Conservation (phyloP, 352 stramenopile species). For the Pythium insidiosum region DNA sequence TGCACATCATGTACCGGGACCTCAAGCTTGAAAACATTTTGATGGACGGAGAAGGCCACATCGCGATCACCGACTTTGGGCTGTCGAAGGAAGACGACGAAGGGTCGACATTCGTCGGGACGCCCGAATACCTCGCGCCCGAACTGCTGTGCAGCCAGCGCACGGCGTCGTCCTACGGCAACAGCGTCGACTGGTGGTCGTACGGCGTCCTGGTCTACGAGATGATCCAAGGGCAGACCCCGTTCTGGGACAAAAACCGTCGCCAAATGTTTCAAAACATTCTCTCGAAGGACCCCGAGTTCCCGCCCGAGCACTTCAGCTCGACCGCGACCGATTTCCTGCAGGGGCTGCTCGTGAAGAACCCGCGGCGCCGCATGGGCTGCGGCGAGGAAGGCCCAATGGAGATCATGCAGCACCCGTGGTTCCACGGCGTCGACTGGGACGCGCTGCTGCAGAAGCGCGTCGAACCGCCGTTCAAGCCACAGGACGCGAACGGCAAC, state of each 20-base stretch:
- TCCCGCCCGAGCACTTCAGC: conserved; percentile 55
- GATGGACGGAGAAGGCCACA: conserved; percentile 77
- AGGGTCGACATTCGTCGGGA: conserved; percentile 78
- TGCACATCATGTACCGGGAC: conserved; percentile 88
- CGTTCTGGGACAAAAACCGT: conserved; percentile 82
- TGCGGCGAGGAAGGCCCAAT: conserved; percentile 47
- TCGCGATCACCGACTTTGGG: conserved; percentile 85
- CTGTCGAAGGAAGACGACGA: conserved; percentile 83
- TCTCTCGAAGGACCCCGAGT: conserved; percentile 57
- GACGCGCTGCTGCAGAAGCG: conserved; percentile 53
- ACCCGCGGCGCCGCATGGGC: conserved; percentile 52
- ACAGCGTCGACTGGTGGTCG: conserved; percentile 86
- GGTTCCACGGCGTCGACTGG: conserved; percentile 76
- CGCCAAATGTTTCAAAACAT: conserved; percentile 86
- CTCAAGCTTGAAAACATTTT: conserved; percentile 88
- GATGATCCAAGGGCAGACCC: conserved; percentile 81
- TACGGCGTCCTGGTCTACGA: conserved; percentile 83
- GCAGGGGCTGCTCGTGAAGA: conserved; percentile 63
- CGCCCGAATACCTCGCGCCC: conserved; percentile 76
- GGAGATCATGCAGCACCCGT: conserved; percentile 81
- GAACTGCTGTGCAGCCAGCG: conserved; percentile 72
- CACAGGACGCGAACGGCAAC: conserved; percentile 26
- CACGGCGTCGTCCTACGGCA: conserved; percentile 71
- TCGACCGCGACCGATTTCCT: conserved; percentile 58
- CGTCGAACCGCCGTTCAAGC: conserved; percentile 66